These are phyloP conservation scores for Lichtheimia ramosa DNA, from an alignment of 371 early-diverging fungal genomes.

Conservation along the genomic window DNA sequence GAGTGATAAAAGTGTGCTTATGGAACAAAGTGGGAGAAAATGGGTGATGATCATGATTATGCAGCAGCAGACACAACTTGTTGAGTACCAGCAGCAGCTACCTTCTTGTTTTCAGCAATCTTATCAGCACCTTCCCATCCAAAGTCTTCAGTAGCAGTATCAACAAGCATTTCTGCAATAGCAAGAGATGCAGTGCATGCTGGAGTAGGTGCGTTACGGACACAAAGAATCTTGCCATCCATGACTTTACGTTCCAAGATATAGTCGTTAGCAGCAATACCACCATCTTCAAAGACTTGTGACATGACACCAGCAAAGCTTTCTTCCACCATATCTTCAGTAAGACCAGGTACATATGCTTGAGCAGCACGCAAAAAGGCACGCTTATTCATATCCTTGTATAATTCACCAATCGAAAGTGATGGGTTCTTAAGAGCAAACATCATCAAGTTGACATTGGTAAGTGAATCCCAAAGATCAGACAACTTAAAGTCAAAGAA, in stretches of 20 bases:
- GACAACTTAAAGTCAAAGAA: slow-evolving; percentile 29
- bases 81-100: slow-evolving; percentile 1
- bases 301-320: slow-evolving; percentile 56
- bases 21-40: background rate
- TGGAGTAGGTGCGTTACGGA: slow-evolving; percentile 54
- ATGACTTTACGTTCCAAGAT: slow-evolving; percentile 50
- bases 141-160: slow-evolving; percentile 50
- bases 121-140: slow-evolving; percentile 26
- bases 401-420: slow-evolving; percentile 46
- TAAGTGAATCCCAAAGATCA: slow-evolving; percentile 39
- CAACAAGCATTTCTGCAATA: slow-evolving; percentile 50
- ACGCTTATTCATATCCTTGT: slow-evolving; percentile 49
- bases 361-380: slow-evolving; percentile 51
- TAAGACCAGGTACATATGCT: slow-evolving; percentile 45
- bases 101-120: slow-evolving; percentile 7
- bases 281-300: slow-evolving; percentile 47
- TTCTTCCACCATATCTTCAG: slow-evolving; percentile 51
- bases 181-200: slow-evolving; percentile 53
- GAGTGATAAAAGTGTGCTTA: background rate
- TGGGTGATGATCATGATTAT: too few species aligned
- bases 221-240: slow-evolving; percentile 43
- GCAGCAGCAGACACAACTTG: slow-evolving; percentile 10
- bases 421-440: slow-evolving; percentile 50
- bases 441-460: slow-evolving; percentile 40
- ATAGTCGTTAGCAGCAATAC: slow-evolving; percentile 50